Base-by-base conservation (phyloP, 106 monocot species). In the Hemerocallis citrina region DNA sequence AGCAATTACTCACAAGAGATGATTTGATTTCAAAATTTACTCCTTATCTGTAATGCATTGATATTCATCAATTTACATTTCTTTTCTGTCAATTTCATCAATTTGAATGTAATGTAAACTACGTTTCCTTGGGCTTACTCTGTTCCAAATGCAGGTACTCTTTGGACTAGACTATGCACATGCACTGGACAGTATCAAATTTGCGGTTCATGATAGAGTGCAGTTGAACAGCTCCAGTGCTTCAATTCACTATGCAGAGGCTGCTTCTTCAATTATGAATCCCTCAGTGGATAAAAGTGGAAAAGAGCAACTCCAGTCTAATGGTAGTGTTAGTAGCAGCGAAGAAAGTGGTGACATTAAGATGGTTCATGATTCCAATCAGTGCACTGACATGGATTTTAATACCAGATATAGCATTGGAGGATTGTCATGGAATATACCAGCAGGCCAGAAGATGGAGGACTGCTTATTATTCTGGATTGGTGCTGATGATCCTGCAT, bases 91-190 rank as follows among this genome's bases (percentile, higher is more conserved):
- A n/a, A n/a, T n/a, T n/a, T n/a, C n/a, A n/a, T n/a, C n/a, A n/a
- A n/a, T n/a, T n/a, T n/a, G n/a, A n/a, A n/a, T n/a, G n/a, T n/a
- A n/a, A n/a, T n/a, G n/a, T n/a, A n/a, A n/a, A n/a, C n/a, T n/a
- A n/a, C n/a, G n/a, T n/a, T n/a, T n/a, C n/a, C n/a, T n/a, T n/a
- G n/a, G n/a, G n/a, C n/a, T n/a, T n/a, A n/a, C n/a, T n/a, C n/a
- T n/a, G n/a, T 11, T 58, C 17, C 57, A 46, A 66, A 62, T 72
- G 20, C 72, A 98, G 96, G 85, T 98, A 17, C 79, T 98, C 38
- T 92, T 72, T 98, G 96, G 91, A 51, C 68, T 98, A 70, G 96
- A 92, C 62, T 98, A 85, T 77, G 81, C 81, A 62, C 76, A 92
- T 88, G 91, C 82, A 19, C 7, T 98, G 68, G 39, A 74, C 24